phyloP scores from a whole-genome alignment of 257 asterid genomes.

The Solanum etuberosum region DNA sequence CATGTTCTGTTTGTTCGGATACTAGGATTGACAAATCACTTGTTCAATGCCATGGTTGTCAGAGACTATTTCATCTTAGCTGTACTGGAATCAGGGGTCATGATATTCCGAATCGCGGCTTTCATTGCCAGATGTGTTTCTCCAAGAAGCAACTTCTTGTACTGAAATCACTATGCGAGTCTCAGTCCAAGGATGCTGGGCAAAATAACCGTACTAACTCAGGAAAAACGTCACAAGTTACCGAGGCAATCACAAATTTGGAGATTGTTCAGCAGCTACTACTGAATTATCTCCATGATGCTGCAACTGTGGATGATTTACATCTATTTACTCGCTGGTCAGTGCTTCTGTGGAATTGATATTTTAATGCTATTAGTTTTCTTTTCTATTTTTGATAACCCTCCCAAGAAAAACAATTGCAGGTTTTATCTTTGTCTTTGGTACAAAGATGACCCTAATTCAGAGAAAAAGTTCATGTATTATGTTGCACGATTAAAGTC shows the following conservation, averaged over 20 bases:
- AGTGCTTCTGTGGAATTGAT: slow-evolving; percentile 13
- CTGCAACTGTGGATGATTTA: slow-evolving; percentile 56
- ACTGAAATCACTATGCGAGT: slow-evolving; percentile 49
- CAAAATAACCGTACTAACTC: slow-evolving; percentile 24
- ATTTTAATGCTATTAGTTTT: slow-evolving; percentile 2
- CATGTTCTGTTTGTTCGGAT: slow-evolving; percentile 75
- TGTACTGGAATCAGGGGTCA: slow-evolving; percentile 69
- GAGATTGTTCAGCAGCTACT: slow-evolving; percentile 95
- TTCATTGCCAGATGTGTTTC: slow-evolving; percentile 58
- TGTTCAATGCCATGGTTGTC: slow-evolving; percentile 68
- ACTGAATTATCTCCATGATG: slow-evolving; percentile 76
- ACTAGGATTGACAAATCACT: slow-evolving; percentile 38
- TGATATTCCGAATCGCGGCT: slow-evolving; percentile 42
- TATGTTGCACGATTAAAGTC: slow-evolving; percentile 71
- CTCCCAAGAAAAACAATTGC: slow-evolving; percentile 19
- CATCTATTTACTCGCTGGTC: slow-evolving; percentile 80
- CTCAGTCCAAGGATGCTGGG: slow-evolving; percentile 43
- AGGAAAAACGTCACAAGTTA: slow-evolving; percentile 36
- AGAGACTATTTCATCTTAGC: slow-evolving; percentile 68
- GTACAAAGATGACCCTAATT: slow-evolving; percentile 88
- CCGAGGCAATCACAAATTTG: slow-evolving; percentile 36
- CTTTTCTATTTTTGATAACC: slow-evolving; percentile 1
- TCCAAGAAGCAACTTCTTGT: slow-evolving; percentile 68
- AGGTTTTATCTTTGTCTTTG: slow-evolving; percentile 98
- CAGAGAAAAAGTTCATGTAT: slow-evolving; percentile 47